Evolutionary conservation across 1,139 yeast genomes (phyloP), one percentile per base, ranked within the genome.

Genomic region (Casaregolazyma suthepensis): DNA sequence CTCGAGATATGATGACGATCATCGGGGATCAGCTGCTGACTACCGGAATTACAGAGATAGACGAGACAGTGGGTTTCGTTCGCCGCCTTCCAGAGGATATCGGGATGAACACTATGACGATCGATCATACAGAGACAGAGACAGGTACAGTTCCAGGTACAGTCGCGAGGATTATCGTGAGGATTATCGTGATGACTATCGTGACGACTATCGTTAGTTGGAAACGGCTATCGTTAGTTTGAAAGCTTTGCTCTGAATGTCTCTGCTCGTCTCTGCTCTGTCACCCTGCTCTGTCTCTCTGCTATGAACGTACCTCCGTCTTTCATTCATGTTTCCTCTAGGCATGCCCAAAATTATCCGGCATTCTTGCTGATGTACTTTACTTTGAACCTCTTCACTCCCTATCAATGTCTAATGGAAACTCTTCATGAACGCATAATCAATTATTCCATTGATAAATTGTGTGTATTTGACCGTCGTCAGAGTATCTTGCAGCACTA

Each of bases 1-100:
- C 52, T 56, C 56, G 23, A 48, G 58, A n/a, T 56, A 64, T 42
- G 68, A 62, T 19, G 61, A 57, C 44, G 51, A 59, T n/a, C 54
- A 59, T 46, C 59, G 61, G 19, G 59, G 58, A 26, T 7, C 63
- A 20, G 55, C 61, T 22, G 55, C 61, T 22, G 56, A 59, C 37
- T 55, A 60, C 40, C 58, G 64, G 3, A 40, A 43, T 22, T 43
- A 42, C 51, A 45, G 51, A 13, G 51, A 48, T 19, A 2, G 19
- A 17, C 15, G 46, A 18, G 35, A 38, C 12, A 18, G 38, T 4
- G 43, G 51, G n/a, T 48, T 26, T 31, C 45, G 51, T n/a, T 42
- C 46, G 3, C 46, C 46, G 6, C 46, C 55, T 56, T 55, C 59
- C 63, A 47, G 65, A 35, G 62, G 61, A 43, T 55, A 54, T 54